Evolutionary conservation across 1,139 yeast species (phyloP), one percentile per base, ranked within the genome.

Genomic region (Magnusiomyces tetraspermus): DNA sequence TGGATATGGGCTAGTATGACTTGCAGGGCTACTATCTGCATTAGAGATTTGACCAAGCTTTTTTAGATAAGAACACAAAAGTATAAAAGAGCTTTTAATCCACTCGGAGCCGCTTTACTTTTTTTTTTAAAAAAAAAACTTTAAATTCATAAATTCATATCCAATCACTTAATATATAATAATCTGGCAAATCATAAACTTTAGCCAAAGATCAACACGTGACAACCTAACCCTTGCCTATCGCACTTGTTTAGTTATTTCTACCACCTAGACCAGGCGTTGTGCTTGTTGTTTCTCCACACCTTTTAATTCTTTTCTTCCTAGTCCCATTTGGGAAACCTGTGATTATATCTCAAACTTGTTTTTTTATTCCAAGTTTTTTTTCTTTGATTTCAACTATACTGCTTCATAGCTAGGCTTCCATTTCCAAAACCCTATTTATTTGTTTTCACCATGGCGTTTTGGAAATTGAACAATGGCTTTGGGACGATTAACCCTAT

Each of bases 401-500:
- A n/a, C n/a, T n/a, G n/a, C n/a, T n/a, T n/a, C n/a, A n/a, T n/a
- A n/a, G n/a, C n/a, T n/a, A n/a, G 6, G 33, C 33, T 28, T 28
- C 6, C 11, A 28, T 28, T 28, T 28, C 11, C 6, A 28, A 28
- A 6, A 11, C 33, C 33, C 6, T 28, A 28, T 6, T 28, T 11
- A 6, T 11, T 28, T 28, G 33, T 8, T 28, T 28, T 11, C 6
- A 11, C 11, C 11, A 70, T 70, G 73, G 70, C 92, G 46, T 90
- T 89, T 69, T 90, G 97, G 97, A 84, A 87, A 67, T 85, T 87
- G 69, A 87, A 90, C 53, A 85, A 83, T 67, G 92, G 88, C 58
- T 85, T 85, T 67, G 79, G 89, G 50, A 80, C 88, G 50, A 79
- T 82, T 48, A 82, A 90, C 10, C 79, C 85, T 56, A 81, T 90